These are phyloP conservation scores for Ceratobasidium sp. DNA, from an alignment of 1,284 basidiomycete species.

Conservation along the genomic window DNA sequence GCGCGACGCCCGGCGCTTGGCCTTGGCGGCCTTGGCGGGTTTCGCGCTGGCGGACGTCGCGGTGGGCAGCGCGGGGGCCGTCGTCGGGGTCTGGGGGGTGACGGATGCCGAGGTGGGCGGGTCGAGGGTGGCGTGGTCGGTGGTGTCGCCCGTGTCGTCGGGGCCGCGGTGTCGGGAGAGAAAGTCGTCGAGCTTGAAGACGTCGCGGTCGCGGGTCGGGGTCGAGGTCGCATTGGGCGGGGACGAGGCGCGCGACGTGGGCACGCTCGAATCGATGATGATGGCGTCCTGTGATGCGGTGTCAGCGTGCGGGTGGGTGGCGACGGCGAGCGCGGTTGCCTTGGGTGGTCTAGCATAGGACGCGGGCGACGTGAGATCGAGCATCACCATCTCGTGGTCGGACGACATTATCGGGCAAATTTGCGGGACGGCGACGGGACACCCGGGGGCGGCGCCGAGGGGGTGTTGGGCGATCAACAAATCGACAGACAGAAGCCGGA, in stretches of 20 bases:
- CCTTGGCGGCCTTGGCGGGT: not conserved
- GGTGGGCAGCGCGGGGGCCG: not conserved
- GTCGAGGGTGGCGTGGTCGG: slow-evolving; percentile 34
- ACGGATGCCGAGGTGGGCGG: slow-evolving; percentile 36
- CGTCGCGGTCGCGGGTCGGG: slow-evolving; percentile 22
- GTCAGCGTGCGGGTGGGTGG: not conserved
- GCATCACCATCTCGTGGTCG: slow-evolving; percentile 43
- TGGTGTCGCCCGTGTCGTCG: slow-evolving; percentile 25
- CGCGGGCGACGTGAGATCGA: slow-evolving; percentile 33
- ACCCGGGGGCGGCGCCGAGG: not conserved
- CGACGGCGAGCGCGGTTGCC: not conserved
- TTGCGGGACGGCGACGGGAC: slow-evolving; percentile 7
- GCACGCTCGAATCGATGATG: slow-evolving; percentile 21
- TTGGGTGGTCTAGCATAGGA: slow-evolving; percentile 8
- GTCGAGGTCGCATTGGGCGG: slow-evolving; percentile 26
- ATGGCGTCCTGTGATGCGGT: slow-evolving; percentile 14
- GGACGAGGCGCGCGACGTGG: slow-evolving; percentile 28
- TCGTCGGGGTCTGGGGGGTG: slow-evolving; percentile 24
- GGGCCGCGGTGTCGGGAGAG: slow-evolving; percentile 8
- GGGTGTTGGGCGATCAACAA: slow-evolving; percentile 28
- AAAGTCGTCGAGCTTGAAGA: slow-evolving; percentile 25
- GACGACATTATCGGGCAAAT: slow-evolving; percentile 10
- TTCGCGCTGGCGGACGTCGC: not conserved
- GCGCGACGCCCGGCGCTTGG: slow-evolving; percentile 25
- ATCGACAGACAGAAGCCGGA: slow-evolving; percentile 11